Percentiles rank a stretch among this genome's conserved stretches.
Conservation (phyloP, 179 eudicot species). For the Carnegiea gigantea region DNA sequence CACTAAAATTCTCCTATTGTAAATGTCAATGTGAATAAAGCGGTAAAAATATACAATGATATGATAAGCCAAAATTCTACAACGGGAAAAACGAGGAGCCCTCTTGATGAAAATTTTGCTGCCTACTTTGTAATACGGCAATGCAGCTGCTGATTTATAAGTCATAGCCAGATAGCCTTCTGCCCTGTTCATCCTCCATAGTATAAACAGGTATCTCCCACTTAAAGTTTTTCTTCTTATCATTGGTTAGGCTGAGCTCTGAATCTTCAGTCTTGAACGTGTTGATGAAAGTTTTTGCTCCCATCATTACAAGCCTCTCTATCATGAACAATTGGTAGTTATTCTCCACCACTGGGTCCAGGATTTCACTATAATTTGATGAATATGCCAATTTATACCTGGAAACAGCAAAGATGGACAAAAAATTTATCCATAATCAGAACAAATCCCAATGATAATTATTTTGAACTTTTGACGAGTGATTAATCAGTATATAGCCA, state of each 20-base stretch:
- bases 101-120: neutral
- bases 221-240: constrained; percentile 81
- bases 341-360: constrained; percentile 77
- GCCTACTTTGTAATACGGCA: neutral
- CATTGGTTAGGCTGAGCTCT: constrained; percentile 77
- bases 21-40: neutral
- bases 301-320: constrained; percentile 83
- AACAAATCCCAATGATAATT: neutral
- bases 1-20: neutral
- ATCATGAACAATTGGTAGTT: constrained; percentile 92
- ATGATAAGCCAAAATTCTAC: neutral
- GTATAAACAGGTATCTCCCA: constrained; percentile 79
- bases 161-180: neutral
- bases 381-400: constrained; percentile 91
- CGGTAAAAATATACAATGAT: constrained; percentile 2
- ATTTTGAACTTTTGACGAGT: neutral
- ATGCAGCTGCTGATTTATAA: neutral
- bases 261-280: constrained; percentile 73
- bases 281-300: constrained; percentile 69
- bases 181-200: constrained; percentile 38
- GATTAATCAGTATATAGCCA: neutral
- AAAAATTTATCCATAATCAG: neutral
- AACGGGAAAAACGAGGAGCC: neutral
- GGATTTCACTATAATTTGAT: constrained; percentile 65
- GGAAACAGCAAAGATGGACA: constrained; percentile 18